Percentiles rank a stretch among this genome's conserved stretches.
Evolutionary conservation across 805 yeast species (phyloP).

Genomic region (Myxozyma monticola): DNA sequence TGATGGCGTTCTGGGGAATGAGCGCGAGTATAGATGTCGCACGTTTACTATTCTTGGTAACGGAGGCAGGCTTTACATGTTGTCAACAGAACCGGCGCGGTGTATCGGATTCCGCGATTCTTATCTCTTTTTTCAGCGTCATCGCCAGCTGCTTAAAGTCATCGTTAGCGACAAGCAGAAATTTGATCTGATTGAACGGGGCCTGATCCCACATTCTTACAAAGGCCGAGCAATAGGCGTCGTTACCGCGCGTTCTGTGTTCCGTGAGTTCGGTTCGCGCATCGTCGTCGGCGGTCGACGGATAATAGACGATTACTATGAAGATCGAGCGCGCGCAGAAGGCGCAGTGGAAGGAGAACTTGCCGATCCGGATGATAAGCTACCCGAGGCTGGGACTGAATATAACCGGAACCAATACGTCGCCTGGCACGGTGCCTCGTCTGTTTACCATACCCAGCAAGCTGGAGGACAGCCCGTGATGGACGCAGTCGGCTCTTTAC

Average conservation of each 20-base stretch:
- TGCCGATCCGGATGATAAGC: conserved; percentile 63
- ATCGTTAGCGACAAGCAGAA: conserved; percentile 76
- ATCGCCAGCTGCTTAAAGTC: conserved; percentile 70
- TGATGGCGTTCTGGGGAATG: conserved; percentile 68
- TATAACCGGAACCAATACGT: conserved; percentile 53
- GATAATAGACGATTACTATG: conserved; percentile 87
- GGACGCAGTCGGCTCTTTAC: conserved; percentile 10
- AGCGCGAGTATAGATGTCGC: conserved; percentile 64
- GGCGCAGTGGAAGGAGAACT: conserved; percentile 71
- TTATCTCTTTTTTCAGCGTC: conserved; percentile 83
- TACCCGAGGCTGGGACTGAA: conserved; percentile 46
- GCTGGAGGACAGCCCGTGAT: conserved; percentile 25
- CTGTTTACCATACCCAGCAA: conserved; percentile 42
- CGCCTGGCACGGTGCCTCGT: conserved; percentile 53
- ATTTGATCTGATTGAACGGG: conserved; percentile 75
- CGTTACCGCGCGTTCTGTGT: conserved; percentile 87
- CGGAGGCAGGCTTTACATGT: conserved; percentile 79
- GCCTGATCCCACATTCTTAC: conserved; percentile 82
- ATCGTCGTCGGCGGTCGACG: conserved; percentile 77
- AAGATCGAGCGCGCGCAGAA: conserved; percentile 50
- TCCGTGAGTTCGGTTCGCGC: conserved; percentile 87
- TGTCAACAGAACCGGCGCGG: conserved; percentile 94
- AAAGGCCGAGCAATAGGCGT: conserved; percentile 86
- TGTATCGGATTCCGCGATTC: conserved; percentile 93
- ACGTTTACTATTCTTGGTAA: conserved; percentile 49